phyloP scores from a whole-genome alignment of 345 rosid genomes.

The Microcos paniculata region DNA sequence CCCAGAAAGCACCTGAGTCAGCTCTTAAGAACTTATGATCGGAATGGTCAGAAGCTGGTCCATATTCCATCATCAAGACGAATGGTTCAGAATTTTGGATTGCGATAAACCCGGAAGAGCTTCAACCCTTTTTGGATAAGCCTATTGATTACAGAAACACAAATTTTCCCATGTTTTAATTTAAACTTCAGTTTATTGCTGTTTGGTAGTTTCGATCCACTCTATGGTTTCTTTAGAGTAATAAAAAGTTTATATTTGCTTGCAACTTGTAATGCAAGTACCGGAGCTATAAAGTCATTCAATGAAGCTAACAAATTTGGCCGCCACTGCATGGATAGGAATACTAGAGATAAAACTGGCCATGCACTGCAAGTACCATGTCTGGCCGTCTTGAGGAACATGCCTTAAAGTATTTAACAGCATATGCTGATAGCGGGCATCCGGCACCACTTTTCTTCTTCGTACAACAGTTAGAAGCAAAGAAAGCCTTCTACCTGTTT shows the following conservation, averaged over 20 bases:
- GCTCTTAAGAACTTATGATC: slow-evolving; percentile 82
- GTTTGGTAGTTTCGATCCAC: background rate
- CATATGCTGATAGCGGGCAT: background rate
- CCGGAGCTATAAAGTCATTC: background rate
- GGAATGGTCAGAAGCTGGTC: background rate
- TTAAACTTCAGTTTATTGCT: background rate
- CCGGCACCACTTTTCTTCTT: too few species aligned
- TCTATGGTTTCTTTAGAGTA: background rate
- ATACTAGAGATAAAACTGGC: background rate
- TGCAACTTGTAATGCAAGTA: background rate
- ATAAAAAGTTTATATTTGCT: slow-evolving; percentile 6
- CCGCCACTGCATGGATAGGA: background rate
- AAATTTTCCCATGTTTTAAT: background rate
- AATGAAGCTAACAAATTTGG: background rate
- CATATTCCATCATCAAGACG: background rate
- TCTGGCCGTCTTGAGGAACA: background rate
- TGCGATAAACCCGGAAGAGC: background rate
- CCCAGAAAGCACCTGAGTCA: slow-evolving; percentile 61
- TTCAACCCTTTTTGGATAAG: slow-evolving; percentile 4
- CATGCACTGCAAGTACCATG: background rate
- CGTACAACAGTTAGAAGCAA: too few species aligned
- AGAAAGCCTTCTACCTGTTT: too few species aligned
- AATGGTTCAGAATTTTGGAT: background rate
- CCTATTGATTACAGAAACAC: background rate
- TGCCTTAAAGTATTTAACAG: background rate